phyloP scores from a whole-genome alignment of 192 early-diverging fungal species.

The Dispira simplex region DNA sequence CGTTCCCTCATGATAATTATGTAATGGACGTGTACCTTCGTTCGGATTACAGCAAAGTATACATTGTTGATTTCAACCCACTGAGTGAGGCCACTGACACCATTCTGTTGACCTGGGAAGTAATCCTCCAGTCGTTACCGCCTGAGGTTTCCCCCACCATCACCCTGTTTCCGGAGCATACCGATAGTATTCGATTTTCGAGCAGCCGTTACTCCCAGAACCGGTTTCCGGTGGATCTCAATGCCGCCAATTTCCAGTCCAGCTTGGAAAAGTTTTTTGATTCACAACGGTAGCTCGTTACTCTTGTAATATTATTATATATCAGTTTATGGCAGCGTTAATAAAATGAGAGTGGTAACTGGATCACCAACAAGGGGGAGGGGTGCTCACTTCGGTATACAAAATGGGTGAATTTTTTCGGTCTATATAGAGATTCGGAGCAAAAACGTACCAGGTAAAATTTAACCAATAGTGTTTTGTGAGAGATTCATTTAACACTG shows the following conservation, averaged over 20 bases:
- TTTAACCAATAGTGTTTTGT: too few relatives aligned
- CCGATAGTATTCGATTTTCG: constrained; percentile 21
- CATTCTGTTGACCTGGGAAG: constrained; percentile 70
- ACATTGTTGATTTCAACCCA: constrained; percentile 87
- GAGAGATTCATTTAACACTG: too few relatives aligned
- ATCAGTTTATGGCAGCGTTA: too few relatives aligned
- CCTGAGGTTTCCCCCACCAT: neutral
- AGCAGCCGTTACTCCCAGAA: constrained; percentile 23
- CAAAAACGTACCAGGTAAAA: too few relatives aligned
- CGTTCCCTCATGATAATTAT: constrained; percentile 51
- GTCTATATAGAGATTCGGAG: too few relatives aligned
- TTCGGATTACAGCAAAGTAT: constrained; percentile 37
- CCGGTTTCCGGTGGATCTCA: constrained; percentile 25
- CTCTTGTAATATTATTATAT: too few relatives aligned
- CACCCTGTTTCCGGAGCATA: constrained; percentile 22
- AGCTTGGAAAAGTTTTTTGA: constrained; percentile 17
- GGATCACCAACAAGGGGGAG: too few relatives aligned
- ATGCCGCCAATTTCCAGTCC: constrained; percentile 15
- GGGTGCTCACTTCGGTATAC: too few relatives aligned
- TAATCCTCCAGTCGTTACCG: constrained; percentile 15
- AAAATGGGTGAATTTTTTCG: too few relatives aligned
- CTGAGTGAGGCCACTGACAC: constrained; percentile 64
- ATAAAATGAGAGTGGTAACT: too few relatives aligned
- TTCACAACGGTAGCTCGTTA: neutral
- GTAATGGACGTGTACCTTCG: constrained; percentile 86